A percentile compares a stretch with the other conserved stretches of the same genome.
Conservation (phyloP, 768 basidiomycete genomes). For the Panaeolus cyanescens region DNA sequence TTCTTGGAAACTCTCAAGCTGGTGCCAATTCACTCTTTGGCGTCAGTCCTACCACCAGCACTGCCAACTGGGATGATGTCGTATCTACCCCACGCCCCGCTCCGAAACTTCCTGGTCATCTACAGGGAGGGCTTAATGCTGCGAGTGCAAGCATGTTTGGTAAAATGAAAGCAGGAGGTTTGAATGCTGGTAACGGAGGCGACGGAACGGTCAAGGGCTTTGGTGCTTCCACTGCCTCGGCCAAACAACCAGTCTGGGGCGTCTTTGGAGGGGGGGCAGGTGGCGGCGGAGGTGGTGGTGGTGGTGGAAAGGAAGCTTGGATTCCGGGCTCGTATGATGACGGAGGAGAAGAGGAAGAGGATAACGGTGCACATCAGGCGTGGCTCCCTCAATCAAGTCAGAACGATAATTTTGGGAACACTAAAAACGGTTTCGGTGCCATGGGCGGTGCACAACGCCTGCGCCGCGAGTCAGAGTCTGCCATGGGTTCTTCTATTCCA, state of each 20-base stretch:
- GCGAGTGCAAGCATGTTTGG: constrained; percentile 5
- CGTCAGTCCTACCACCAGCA: neutral
- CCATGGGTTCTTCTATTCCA: neutral
- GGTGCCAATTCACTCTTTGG: neutral
- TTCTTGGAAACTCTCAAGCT: neutral
- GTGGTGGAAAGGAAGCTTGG: constrained; percentile 7
- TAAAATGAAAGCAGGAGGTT: neutral
- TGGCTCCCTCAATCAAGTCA: neutral
- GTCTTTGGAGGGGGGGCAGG: constrained; percentile 13
- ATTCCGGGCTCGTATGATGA: constrained; percentile 20
- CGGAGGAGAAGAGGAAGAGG: constrained; percentile 12
- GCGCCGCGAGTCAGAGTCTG: constrained; percentile 32
- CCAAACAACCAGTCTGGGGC: constrained; percentile 17
- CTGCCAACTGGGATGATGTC: constrained; percentile 11
- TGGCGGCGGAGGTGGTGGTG: neutral
- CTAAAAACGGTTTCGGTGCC: constrained; percentile 9
- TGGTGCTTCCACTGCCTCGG: constrained; percentile 4
- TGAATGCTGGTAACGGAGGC: neutral
- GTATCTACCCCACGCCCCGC: constrained; percentile 23
- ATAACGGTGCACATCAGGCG: constrained; percentile 2
- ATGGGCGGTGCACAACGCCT: constrained; percentile 18
- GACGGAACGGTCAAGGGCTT: constrained; percentile 20
- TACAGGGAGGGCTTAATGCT: constrained; percentile 11
- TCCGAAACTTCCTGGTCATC: constrained; percentile 23
- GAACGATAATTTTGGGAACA: neutral